Evolutionary conservation across 495 filamentous ascomycete genomes (phyloP).

Genomic region (Penicillium chermesinum): DNA sequence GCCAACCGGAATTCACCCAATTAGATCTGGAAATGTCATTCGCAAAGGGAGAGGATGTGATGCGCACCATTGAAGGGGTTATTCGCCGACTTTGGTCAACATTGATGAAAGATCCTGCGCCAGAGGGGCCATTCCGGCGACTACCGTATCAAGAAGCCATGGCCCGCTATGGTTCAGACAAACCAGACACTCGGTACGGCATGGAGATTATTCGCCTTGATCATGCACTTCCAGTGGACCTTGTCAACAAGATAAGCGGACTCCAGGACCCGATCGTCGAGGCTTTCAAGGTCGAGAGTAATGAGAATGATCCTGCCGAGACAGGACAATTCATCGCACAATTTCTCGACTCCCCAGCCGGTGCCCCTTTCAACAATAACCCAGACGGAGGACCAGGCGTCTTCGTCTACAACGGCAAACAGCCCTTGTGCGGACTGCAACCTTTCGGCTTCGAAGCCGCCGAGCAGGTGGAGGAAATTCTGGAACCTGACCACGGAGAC

Average conservation of each 20-base stretch:
- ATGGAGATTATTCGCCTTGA: slow-evolving; percentile 60
- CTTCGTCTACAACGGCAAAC: slow-evolving; percentile 63
- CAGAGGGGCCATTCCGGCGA: slow-evolving; percentile 46
- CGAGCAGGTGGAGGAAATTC: slow-evolving; percentile 48
- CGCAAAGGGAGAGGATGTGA: slow-evolving; percentile 67
- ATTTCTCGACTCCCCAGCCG: slow-evolving; percentile 65
- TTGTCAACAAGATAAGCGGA: slow-evolving; percentile 65
- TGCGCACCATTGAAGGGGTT: slow-evolving; percentile 60
- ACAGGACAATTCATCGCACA: slow-evolving; percentile 55
- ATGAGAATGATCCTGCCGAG: slow-evolving; percentile 40
- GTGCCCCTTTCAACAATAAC: slow-evolving; percentile 55
- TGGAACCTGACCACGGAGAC: slow-evolving; percentile 61
- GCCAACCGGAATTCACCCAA: slow-evolving; percentile 98
- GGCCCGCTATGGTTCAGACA: slow-evolving; percentile 78
- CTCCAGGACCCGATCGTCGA: slow-evolving; percentile 62
- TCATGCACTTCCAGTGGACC: slow-evolving; percentile 56
- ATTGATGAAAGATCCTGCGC: slow-evolving; percentile 38
- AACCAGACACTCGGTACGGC: slow-evolving; percentile 74
- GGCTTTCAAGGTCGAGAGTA: slow-evolving; percentile 56
- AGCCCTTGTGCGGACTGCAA: slow-evolving; percentile 68
- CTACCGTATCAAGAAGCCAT: slow-evolving; percentile 77
- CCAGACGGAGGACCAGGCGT: slow-evolving; percentile 69
- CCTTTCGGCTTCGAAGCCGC: slow-evolving; percentile 71
- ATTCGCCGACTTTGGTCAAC: slow-evolving; percentile 53
- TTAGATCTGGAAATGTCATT: slow-evolving; percentile 93